A percentile compares a stretch with the other conserved stretches of the same genome.
These are phyloP conservation scores for Filobasidium wieringae DNA, from an alignment of 768 basidiomycete species.

Conservation along the genomic window DNA sequence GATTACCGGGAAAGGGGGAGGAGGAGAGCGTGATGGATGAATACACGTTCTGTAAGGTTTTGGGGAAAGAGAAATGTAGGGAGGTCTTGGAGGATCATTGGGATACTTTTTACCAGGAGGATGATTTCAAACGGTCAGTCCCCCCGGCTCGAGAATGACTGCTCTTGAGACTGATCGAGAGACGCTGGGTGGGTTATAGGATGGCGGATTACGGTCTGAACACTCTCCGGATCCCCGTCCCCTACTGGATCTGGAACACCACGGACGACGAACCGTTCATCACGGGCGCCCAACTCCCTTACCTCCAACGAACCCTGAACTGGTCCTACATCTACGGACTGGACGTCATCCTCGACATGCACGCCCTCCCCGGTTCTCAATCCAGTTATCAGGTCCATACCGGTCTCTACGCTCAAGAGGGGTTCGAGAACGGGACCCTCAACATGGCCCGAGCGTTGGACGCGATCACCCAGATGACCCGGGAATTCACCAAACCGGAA, in stretches of 20 bases:
- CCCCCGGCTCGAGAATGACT: background rate
- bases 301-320: conserved; percentile 25
- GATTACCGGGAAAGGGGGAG: background rate
- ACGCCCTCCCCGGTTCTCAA: conserved; percentile 23
- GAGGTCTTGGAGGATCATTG: conserved; percentile 22
- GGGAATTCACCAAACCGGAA: conserved; percentile 22
- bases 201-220: conserved; percentile 20
- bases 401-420: conserved; percentile 17
- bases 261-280: conserved; percentile 26
- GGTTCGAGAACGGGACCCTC: conserved; percentile 19
- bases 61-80: conserved; percentile 18
- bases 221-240: conserved; percentile 30
- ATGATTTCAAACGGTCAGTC: background rate
- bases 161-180: too few relatives aligned
- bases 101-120: conserved; percentile 24
- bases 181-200: background rate
- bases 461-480: conserved; percentile 25
- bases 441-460: conserved; percentile 26
- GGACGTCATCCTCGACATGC: conserved; percentile 31
- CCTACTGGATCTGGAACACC: conserved; percentile 27
- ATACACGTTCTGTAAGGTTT: conserved; percentile 23
- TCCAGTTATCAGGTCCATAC: conserved; percentile 29
- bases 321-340: conserved; percentile 28
- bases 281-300: conserved; percentile 21
- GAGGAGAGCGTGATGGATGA: conserved; percentile 7